Evolutionary conservation across 257 asterid species (phyloP), one percentile per base, ranked within the genome.

Genomic region (Solanum chaucha): DNA sequence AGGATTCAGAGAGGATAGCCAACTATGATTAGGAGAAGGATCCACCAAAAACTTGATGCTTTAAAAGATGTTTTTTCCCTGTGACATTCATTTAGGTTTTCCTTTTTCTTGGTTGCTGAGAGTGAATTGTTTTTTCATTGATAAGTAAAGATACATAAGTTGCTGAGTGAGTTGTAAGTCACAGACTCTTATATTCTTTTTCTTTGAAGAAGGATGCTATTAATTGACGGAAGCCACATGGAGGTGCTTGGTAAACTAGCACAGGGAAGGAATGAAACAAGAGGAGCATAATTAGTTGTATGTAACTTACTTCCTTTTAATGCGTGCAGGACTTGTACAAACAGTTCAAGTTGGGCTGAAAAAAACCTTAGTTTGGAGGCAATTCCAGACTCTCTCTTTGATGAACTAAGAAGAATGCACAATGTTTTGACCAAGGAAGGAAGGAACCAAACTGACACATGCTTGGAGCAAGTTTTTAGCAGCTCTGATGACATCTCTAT

Each of bases 281-380:
- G 68, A 81, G 85, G 5, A 30, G 17, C 65, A 81, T 81, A 48
- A 51, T 48, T 81, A 26, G 68, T 17, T 48, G 84, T 46, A 80
- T 80, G 41, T 28, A 81, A 81, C 3, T 48, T 81, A 10, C 82
- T 87, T 88, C 15, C 72, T 86, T 70, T 30, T 84, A 86, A 65
- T 91, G 61, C 55, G 78, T 86, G 70, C 90, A 97, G 99, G 99
- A 91, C 94, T 87, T 93, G 96, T 92, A 94, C 99, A 72, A 97
- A 96, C 93, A 95, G 95, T 93, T 92, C 96, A 80, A 93, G 92
- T 92, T 96, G 98, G 99, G 86, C 90, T 26, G 96, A 92, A 88
- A 92, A 91, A 88, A 90, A 89, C 86, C 95, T 94, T 59, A 91
- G 95, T 90, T 90, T 96, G 86, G 99, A 96, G 87, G 88, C 89